These are phyloP conservation scores for Xylaria venustula DNA, from an alignment of 495 filamentous ascomycete genomes.

Conservation along the genomic window DNA sequence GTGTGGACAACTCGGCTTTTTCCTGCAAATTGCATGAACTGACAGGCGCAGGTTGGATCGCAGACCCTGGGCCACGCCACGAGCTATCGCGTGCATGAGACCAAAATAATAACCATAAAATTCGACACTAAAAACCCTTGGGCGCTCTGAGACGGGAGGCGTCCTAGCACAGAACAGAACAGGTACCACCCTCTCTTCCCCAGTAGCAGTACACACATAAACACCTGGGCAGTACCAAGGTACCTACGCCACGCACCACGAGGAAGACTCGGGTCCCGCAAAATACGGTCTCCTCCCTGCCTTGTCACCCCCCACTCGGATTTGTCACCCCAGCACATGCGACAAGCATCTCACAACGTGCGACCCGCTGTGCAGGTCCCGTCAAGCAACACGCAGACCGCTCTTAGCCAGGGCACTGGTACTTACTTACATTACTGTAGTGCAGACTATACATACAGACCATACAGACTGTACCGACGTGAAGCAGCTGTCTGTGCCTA, in stretches of 20 bases:
- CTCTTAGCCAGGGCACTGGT: not conserved
- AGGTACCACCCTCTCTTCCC: not conserved
- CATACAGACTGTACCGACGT: no score
- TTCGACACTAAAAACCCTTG: not conserved
- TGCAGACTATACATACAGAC: no score
- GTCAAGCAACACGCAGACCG: constrained; percentile 11
- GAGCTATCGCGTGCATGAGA: not conserved
- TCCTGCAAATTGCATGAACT: constrained; percentile 4
- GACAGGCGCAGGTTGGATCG: constrained; percentile 2
- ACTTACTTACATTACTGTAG: no score
- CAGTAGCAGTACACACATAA: no score
- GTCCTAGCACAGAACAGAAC: not conserved
- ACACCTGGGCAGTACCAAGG: no score
- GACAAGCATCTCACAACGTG: constrained; percentile 13
- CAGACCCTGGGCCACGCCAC: not conserved
- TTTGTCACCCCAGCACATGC: constrained; percentile 17
- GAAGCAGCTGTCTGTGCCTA: no score
- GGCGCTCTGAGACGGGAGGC: not conserved
- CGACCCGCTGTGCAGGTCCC: constrained; percentile 8
- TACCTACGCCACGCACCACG: not conserved
- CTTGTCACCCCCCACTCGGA: constrained; percentile 9
- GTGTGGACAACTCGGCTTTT: constrained; percentile 2
- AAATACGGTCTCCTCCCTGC: not conserved
- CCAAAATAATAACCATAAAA: not conserved
- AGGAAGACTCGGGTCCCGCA: constrained; percentile 12